Percentiles rank a stretch among this genome's conserved stretches.
Conservation (phyloP, 768 basidiomycete genomes). For the Boletus rex-veris region DNA sequence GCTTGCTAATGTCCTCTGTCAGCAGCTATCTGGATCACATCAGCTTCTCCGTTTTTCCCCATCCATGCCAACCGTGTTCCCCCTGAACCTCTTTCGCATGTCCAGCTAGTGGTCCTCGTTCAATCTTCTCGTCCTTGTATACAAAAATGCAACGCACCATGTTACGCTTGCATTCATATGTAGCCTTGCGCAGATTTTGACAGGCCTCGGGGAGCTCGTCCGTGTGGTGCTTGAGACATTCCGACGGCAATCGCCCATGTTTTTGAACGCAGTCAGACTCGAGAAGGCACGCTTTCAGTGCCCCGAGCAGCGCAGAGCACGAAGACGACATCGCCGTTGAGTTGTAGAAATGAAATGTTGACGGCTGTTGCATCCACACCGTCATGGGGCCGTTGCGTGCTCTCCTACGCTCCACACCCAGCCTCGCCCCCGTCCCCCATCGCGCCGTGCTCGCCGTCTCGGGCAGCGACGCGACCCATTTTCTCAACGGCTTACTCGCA, state of each 20-base stretch:
- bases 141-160: conserved; percentile 52
- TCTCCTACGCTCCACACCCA: conserved; percentile 47
- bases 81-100: conserved; percentile 81
- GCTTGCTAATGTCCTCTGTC: conserved; percentile 23
- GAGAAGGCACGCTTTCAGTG: conserved; percentile 81
- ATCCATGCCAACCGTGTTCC: conserved; percentile 60
- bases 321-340: conserved; percentile 64
- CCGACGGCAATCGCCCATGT: conserved; percentile 74
- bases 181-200: conserved; percentile 71
- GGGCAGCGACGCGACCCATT: conserved; percentile 76
- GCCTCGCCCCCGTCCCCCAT: conserved; percentile 58
- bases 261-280: conserved; percentile 85
- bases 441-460: conserved; percentile 71
- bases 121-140: background rate
- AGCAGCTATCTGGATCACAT: background rate
- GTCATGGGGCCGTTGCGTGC: conserved; percentile 33
- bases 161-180: conserved; percentile 88
- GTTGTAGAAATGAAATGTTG: background rate
- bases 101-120: conserved; percentile 50
- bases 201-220: conserved; percentile 81
- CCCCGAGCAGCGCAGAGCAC: conserved; percentile 70
- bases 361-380: conserved; percentile 9
- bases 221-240: conserved; percentile 73
- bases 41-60: conserved; percentile 10
- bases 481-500: conserved; percentile 76